Evolutionary conservation across 192 early-diverging fungal species (phyloP), one percentile per base, ranked within the genome.

Genomic region (Dimargaris xerosporica): DNA sequence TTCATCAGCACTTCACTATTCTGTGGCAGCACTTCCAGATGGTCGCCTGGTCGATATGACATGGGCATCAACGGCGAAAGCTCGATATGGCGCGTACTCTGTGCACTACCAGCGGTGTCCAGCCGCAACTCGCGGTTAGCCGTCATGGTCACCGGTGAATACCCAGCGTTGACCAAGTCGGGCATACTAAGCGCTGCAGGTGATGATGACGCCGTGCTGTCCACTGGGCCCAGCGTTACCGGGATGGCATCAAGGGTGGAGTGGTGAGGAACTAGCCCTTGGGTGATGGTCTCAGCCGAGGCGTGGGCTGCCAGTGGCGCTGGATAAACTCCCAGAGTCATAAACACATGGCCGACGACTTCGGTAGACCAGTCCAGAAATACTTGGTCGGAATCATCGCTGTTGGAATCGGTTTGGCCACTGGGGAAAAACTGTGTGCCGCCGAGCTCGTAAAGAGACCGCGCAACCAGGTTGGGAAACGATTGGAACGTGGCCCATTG

Each of bases 401-500:
- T 51, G 47, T 74, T 70, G 26, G 81, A 79, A 72, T 82, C 66
- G 21, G 72, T 73, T 7, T 62, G 61, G 21, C 81, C 81, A 50
- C 55, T 30, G 43, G 69, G 26, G 29, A 71, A 67, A 42, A 81
- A 34, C 13, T 71, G 69, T 1, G 58, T 50, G 11, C 69, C 82
- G 11, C 82, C 82, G n/a, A 83, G 64, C 42, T 54, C 44, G 19
- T 74, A 78, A 34, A 81, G 63, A 9, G 43, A 19, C 11, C 44
- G 51, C 44, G 79, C 67, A 43, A 82, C 62, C 30, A 73, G 68
- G 15, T 42, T 63, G 12, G 82, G 82, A 67, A 83, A 82, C 41
- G 60, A 52, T 31, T 80, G 78, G 63, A 73, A 83, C 16, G 82
- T 83, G 39, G 73, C 62, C 82, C 82, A 82, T 61, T 80, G 72